These are phyloP conservation scores for Trypanosoma theileri DNA, from an alignment of 208 protist species.

Conservation along the genomic window DNA sequence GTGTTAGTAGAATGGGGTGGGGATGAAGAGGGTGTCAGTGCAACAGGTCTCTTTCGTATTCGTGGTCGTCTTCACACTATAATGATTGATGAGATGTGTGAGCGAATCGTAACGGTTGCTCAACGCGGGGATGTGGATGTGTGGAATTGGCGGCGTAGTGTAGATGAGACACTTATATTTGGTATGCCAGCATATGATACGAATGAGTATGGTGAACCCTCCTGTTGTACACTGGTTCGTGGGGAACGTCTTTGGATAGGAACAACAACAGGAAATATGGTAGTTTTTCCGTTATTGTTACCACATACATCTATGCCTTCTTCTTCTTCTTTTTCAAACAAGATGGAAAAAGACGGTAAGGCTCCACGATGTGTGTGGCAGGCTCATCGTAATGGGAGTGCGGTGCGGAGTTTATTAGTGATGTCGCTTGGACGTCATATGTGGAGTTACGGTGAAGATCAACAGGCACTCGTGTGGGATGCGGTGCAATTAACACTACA, in stretches of 20 bases:
- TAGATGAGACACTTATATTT: conserved; percentile 44
- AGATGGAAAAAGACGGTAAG: not conserved
- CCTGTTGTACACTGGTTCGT: conserved; percentile 25
- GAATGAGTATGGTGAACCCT: conserved; percentile 28
- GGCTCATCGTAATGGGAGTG: not conserved
- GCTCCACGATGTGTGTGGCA: conserved; percentile 27
- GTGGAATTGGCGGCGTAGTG: conserved; percentile 39
- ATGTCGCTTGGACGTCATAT: conserved; percentile 49
- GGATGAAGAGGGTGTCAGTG: conserved; percentile 6
- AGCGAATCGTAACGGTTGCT: conserved; percentile 42
- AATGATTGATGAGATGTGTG: conserved; percentile 25
- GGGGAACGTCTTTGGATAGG: conserved; percentile 47
- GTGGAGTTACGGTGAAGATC: conserved; percentile 49
- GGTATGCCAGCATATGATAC: conserved; percentile 33
- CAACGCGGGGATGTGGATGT: conserved; percentile 57
- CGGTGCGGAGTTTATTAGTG: conserved; percentile 30
- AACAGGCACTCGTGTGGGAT: conserved; percentile 55
- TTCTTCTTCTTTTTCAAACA: conserved; percentile 21
- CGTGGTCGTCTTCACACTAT: conserved; percentile 34
- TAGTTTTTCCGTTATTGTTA: conserved; percentile 20
- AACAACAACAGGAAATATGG: conserved; percentile 37
- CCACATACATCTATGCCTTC: too few species aligned
- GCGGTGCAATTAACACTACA: conserved; percentile 24
- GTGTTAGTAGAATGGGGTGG: conserved; percentile 19
- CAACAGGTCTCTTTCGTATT: conserved; percentile 49